Evolutionary conservation across 768 basidiomycete genomes (phyloP).

Genomic region (Tylopilus felleus): DNA sequence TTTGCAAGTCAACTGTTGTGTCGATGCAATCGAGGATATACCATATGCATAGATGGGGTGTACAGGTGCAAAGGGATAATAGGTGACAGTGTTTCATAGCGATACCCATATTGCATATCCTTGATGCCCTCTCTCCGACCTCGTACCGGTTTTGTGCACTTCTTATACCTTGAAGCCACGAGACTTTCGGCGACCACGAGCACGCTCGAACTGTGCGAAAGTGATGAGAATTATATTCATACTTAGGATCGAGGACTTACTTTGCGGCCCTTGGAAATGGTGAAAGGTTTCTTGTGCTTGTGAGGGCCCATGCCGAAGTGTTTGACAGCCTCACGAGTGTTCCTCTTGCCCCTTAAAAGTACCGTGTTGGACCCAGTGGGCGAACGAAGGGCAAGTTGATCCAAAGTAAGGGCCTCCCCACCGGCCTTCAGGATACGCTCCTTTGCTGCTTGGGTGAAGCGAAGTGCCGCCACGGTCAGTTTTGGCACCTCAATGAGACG

Average conservation of each 20-base stretch:
- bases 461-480: constrained; percentile 88
- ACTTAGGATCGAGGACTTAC: constrained; percentile 33
- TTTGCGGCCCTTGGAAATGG: constrained; percentile 95
- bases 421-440: constrained; percentile 95
- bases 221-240: neutral
- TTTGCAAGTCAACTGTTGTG: neutral
- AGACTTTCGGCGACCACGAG: constrained; percentile 98
- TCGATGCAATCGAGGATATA: constrained; percentile 13
- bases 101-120: constrained; percentile 35
- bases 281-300: constrained; percentile 98
- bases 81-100: constrained; percentile 20
- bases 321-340: constrained; percentile 89
- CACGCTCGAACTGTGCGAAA: constrained; percentile 81
- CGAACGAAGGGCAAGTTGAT: constrained; percentile 92
- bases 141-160: constrained; percentile 33
- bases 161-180: constrained; percentile 93
- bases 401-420: constrained; percentile 91
- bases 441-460: constrained; percentile 89
- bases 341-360: constrained; percentile 88
- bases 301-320: constrained; percentile 99
- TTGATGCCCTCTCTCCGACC: constrained; percentile 27
- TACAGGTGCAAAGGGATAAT: constrained; percentile 22
- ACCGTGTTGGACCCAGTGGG: constrained; percentile 96
- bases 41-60: constrained; percentile 25
- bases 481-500: constrained; percentile 85